Base-by-base conservation (phyloP, 306 rosid species). In the Vicia faba region DNA sequence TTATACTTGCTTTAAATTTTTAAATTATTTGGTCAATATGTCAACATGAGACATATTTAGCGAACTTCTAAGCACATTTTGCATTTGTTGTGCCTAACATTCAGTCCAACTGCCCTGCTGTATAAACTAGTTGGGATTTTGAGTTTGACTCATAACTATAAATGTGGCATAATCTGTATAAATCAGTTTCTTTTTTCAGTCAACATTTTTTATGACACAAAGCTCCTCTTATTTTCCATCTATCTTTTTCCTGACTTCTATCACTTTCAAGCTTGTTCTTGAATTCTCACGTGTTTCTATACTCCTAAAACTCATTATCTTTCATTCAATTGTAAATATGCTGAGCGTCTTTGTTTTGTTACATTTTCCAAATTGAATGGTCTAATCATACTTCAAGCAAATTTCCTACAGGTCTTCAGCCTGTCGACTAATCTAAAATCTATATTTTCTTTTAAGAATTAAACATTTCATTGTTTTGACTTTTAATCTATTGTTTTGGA, bases 341-440 rank as follows among this genome's bases (percentile, higher is more conserved):
- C 43, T 56, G 45, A 11, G 12, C 0, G 54, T 25, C 12, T 45
- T 8, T 53, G 10, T 46, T n/a, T 43, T 35, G 29, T 46, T 64
- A 39, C 58, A 46, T 70, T 64, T 19, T 63, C 61, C 71, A 14
- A 55, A 43, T 43, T 70, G 40, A 76, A 15, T 61, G 49, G 58
- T 74, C 63, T 48, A 64, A 59, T 53, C 64, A 28, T 45, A 28
- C 1, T 2, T 40, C 26, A 15, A 59, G 71, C 33, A 43, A 60
- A 54, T 54, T 31, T 44, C 20, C 2, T 12, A 8, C 7, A 4
- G 50, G 33, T 29, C 43, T 36, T 41, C 13, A 20, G 18, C 31
- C 18, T 25, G 10, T 26, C 44, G 11, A 23, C 15, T 72, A 51
- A 16, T 18, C 33, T 23, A 3, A 11, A 10, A 13, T 36, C 5